Base-by-base conservation (phyloP, 2,329 filamentous ascomycete species). In the Neofusicoccum umdonicola region DNA sequence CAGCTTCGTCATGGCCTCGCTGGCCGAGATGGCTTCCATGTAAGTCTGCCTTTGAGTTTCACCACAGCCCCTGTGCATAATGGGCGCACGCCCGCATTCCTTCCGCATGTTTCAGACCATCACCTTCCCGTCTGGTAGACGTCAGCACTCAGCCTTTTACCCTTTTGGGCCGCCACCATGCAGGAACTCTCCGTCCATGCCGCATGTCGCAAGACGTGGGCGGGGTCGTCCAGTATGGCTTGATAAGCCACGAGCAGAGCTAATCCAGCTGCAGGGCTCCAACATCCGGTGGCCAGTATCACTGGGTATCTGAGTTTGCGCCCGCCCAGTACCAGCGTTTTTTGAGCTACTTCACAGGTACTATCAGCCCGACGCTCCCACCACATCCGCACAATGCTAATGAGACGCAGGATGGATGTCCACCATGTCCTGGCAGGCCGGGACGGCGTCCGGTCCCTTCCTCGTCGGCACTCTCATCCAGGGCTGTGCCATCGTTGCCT, bases 341-440 rank as follows among this genome's bases (percentile, higher is more conserved):
- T 35, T 22, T 67, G 22, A 66, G 64, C 47, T 68, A 67, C 47
- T 60, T 64, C n/a, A 62, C 65, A 22, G 69, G 69, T 67, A 64
- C 27, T n/a, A 2, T 19, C 41, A 15, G 13, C 13, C 17, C 17
- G 7, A 8, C 12, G 12, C 15, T 27, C 22, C 27, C n/a, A 5
- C 12, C 27, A 35, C 15, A 22, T 22, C 13, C 3, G 8, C 42
- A 44, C 15, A 17, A 8, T 15, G 2, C 27, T 47, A 8, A 47
- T n/a, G 1, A 19, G 12, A 17, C 11, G 9, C 44, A 69, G 79
- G 82, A 3, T 85, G 83, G 82, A 81, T 83, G 73, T 79, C 78
- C 0, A 80, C 80, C 1, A 69, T 84, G 3, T 79, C 78, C 9
- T 84, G 82, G 82, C 82, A 84, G 68, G 80, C 81, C 9, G 81